Evolutionary conservation across 495 filamentous ascomycete species (phyloP), one percentile per base, ranked within the genome.

Genomic region (Apiosordaria backusii): DNA sequence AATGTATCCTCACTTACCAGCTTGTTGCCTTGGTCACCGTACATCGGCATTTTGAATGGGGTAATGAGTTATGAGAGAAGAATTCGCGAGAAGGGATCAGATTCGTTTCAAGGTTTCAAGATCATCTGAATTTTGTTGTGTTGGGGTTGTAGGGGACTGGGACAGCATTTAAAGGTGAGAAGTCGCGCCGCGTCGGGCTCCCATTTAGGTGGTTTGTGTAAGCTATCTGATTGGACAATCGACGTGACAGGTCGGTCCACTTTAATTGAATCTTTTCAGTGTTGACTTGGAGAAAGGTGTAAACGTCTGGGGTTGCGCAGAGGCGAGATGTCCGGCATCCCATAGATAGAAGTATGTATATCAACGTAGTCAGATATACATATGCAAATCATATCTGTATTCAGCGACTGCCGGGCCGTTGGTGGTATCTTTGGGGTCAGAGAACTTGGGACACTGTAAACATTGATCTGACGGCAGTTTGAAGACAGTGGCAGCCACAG

Each of bases 1-100:
- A 60, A 45, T 25, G 27, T 65, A 67, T 61, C 73, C 63, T 50
- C 64, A 77, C 81, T 21, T 76, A 92, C 89, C 73, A 94, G 76
- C 77, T 97, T 97, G 74, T 92, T 92, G 40, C 90, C 92, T 50
- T 92, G 79, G 74, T 97, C 93, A 67, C 93, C 93, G 81, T 97
- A 95, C 93, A 97, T 97, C 25, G 74, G 75, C 74, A 76, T 76
- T 15, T 62, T 71, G 57, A 58, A 7, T n/a, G n/a, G n/a, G n/a
- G n/a, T n/a, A n/a, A n/a, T n/a, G n/a, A n/a, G n/a, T n/a, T n/a
- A n/a, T n/a, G n/a, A n/a, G n/a, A n/a, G n/a, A n/a, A n/a, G 10
- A 24, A 15, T 26, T 59, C 3, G 2, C 13, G 35, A 45, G 35
- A 45, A 45, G 9, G 3, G 10, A 45, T 10, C 9, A 45, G 35